Conservation (phyloP, 768 basidiomycete genomes). For the Phlebiopsis gigantea region DNA sequence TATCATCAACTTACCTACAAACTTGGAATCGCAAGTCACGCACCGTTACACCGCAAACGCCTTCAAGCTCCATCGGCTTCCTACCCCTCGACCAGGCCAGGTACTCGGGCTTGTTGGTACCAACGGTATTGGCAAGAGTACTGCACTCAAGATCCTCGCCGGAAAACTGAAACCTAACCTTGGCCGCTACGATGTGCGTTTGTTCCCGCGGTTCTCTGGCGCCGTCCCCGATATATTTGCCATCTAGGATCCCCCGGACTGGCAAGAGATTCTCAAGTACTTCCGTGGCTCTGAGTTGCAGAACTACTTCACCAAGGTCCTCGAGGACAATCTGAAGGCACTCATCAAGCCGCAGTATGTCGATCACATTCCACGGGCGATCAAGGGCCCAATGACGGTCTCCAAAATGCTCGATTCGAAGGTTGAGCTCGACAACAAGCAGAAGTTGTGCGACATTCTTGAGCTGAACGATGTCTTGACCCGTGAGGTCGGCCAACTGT, state of each 20-base stretch:
- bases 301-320: slow-evolving; percentile 98
- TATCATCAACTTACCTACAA: slow-evolving; percentile 98
- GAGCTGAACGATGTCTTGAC: slow-evolving; percentile 84
- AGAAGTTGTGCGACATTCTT: slow-evolving; percentile 77
- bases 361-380: slow-evolving; percentile 94
- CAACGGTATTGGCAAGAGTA: slow-evolving; percentile 99
- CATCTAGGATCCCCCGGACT: slow-evolving; percentile 89
- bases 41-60: slow-evolving; percentile 98
- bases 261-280: slow-evolving; percentile 97
- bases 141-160: slow-evolving; percentile 92
- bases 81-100: slow-evolving; percentile 95
- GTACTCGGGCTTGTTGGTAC: slow-evolving; percentile 98
- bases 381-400: slow-evolving; percentile 87
- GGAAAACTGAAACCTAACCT: slow-evolving; percentile 98
- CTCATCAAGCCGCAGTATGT: slow-evolving; percentile 99
- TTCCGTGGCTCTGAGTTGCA: slow-evolving; percentile 98
- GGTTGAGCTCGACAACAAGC: slow-evolving; percentile 83
- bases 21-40: slow-evolving; percentile 92
- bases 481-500: slow-evolving; percentile 80
- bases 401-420: slow-evolving; percentile 90
- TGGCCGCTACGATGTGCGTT: slow-evolving; percentile 86
- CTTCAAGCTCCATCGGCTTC: slow-evolving; percentile 97
- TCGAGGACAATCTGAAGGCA: slow-evolving; percentile 98
- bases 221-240: slow-evolving; percentile 4
- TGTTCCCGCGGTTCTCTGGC: not conserved